A percentile compares a stretch with the other conserved stretches of the same genome.
phyloP scores from a whole-genome alignment of 306 rosid species.

The Sicyos baderoa region DNA sequence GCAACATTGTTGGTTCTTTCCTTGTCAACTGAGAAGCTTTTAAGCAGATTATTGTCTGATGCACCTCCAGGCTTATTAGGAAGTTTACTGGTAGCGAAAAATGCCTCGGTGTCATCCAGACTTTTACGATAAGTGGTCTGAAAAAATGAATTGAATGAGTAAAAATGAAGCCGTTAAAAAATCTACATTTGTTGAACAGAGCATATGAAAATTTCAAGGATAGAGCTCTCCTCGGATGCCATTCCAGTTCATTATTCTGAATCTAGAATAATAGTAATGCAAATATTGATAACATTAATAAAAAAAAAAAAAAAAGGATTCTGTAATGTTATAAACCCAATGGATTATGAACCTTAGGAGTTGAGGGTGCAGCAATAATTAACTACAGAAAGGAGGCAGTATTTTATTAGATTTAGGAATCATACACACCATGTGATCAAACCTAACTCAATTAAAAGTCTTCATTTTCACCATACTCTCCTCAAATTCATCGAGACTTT shows the following conservation, averaged over 20 bases:
- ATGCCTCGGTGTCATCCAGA: constrained; percentile 73
- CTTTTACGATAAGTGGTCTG: constrained; percentile 28
- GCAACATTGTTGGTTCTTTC: constrained; percentile 86
- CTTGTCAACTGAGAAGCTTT: constrained; percentile 67
- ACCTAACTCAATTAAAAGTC: background rate
- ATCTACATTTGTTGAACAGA: background rate
- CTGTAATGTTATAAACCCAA: background rate
- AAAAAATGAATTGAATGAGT: constrained; percentile 25
- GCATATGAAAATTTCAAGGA: background rate
- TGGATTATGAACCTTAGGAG: background rate
- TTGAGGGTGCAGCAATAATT: background rate
- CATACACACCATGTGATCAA: background rate
- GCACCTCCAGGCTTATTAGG: constrained; percentile 46
- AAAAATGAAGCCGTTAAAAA: constrained; percentile 21
- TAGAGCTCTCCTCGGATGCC: background rate
- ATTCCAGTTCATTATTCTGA: background rate
- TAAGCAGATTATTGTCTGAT: constrained; percentile 57
- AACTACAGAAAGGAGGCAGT: background rate
- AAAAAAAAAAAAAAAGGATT: background rate
- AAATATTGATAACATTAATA: background rate
- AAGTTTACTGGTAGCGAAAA: constrained; percentile 46
- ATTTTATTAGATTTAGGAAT: constrained; percentile 3
- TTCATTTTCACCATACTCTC: background rate
- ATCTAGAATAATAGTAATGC: background rate
- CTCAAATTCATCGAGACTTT: background rate